Evolutionary conservation across 176 grass and related monocot species (phyloP).

Genomic region (Triticum timopheevii): DNA sequence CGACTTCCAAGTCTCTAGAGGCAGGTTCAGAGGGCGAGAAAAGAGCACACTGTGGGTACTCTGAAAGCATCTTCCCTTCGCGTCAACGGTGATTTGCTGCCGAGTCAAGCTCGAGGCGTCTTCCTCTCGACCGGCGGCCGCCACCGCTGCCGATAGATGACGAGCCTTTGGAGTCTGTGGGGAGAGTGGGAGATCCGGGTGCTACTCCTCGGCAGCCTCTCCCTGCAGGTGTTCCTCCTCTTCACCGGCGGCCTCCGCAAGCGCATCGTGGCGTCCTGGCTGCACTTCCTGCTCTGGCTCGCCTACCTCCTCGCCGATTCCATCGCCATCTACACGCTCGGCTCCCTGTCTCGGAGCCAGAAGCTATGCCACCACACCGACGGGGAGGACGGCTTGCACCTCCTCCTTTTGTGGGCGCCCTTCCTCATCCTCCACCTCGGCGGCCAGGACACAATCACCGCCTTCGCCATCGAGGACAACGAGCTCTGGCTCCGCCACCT

Average conservation of each 20-base stretch:
- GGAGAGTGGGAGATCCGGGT: conserved; percentile 4
- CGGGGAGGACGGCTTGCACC: background rate
- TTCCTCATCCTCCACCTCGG: conserved; percentile 43
- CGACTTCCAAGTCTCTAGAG: no score
- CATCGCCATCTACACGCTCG: conserved; percentile 20
- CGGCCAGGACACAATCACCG: conserved; percentile 36
- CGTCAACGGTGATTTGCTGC: background rate
- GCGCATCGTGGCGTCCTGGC: background rate
- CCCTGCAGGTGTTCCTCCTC: conserved; percentile 19
- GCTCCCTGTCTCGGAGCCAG: background rate
- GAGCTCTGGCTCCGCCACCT: conserved; percentile 43
- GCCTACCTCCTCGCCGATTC: conserved; percentile 29
- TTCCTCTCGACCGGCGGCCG: background rate
- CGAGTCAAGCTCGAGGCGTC: background rate
- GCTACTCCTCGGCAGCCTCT: conserved; percentile 2
- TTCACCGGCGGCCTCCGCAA: background rate
- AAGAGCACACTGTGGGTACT: no score
- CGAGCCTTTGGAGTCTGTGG: background rate
- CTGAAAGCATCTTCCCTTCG: background rate
- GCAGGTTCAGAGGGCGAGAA: no score
- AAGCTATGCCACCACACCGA: background rate
- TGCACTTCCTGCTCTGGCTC: background rate
- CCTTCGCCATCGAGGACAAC: conserved; percentile 39
- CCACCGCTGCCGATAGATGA: conserved; percentile 16
- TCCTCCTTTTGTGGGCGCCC: conserved; percentile 27